Percentiles rank a stretch among this genome's conserved stretches.
These are phyloP conservation scores for Quercus lobata DNA, from an alignment of 331 rosid genomes.

Conservation along the genomic window DNA sequence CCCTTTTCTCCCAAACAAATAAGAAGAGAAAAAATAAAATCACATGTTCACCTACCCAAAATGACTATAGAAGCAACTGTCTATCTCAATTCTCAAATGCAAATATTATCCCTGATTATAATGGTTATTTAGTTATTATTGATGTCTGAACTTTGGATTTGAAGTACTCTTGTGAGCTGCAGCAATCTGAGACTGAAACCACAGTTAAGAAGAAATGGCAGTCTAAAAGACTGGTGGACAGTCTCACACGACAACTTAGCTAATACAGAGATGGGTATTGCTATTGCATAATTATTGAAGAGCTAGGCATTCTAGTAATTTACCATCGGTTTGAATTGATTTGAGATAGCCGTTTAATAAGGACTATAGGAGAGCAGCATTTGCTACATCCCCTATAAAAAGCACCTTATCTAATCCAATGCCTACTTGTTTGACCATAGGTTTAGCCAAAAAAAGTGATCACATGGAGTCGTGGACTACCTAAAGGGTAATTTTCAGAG, in stretches of 20 bases:
- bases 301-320: constrained; percentile 6
- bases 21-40: too few species aligned
- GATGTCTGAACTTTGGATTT: too few species aligned
- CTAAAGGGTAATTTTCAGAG: neutral
- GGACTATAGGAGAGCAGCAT: constrained; percentile 2
- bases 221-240: too few species aligned
- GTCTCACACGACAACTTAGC: too few species aligned
- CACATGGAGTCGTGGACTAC: neutral
- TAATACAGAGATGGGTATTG: neutral
- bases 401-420: neutral
- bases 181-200: neutral
- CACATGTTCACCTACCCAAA: too few species aligned
- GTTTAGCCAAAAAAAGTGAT: neutral
- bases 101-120: too few species aligned
- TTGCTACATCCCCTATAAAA: neutral
- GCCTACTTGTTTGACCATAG: neutral
- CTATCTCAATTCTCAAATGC: too few species aligned
- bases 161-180: too few species aligned
- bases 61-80: too few species aligned
- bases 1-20: too few species aligned
- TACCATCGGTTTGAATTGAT: neutral
- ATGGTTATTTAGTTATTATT: too few species aligned
- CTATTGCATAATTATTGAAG: neutral
- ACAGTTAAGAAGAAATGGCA: neutral
- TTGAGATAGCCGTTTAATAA: constrained; percentile 12